A percentile compares a stretch with the other conserved stretches of the same genome.
Evolutionary conservation across 2,329 filamentous ascomycete genomes (phyloP).

Genomic region (Gaeumannomyces tritici): DNA sequence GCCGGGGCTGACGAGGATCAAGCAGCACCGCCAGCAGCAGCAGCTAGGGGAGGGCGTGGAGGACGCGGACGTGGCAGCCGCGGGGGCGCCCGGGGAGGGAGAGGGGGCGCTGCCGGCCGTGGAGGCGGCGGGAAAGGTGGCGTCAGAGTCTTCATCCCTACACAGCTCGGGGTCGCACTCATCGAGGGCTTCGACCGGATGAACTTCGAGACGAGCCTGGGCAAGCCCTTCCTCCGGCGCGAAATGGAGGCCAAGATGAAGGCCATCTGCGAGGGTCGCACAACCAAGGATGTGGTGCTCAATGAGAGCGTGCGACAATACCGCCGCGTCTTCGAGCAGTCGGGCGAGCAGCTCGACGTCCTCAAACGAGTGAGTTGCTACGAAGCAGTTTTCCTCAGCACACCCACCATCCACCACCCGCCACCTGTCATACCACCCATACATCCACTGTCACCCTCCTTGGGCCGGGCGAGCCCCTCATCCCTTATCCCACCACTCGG

Average conservation of each 20-base stretch:
- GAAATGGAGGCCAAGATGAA: constrained; percentile 98
- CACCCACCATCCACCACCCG: not conserved
- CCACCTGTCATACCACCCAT: not conserved
- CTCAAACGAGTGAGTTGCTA: constrained; percentile 46
- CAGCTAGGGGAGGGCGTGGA: constrained; percentile 18
- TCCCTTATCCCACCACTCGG: not conserved
- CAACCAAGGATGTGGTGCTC: constrained; percentile 65
- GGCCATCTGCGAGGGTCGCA: constrained; percentile 83
- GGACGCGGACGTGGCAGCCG: constrained; percentile 23
- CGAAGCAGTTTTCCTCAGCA: not conserved
- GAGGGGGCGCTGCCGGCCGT: constrained; percentile 31
- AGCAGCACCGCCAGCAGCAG: constrained; percentile 10
- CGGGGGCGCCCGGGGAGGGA: constrained; percentile 31
- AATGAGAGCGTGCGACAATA: constrained; percentile 81
- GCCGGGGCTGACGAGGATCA: not conserved
- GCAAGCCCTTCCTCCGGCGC: constrained; percentile 92
- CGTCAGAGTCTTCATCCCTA: constrained; percentile 85
- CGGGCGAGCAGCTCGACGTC: constrained; percentile 62
- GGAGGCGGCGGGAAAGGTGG: constrained; percentile 35
- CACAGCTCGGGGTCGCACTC: constrained; percentile 79
- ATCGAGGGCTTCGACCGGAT: constrained; percentile 94
- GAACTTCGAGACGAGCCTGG: constrained; percentile 83
- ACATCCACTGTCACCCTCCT: not conserved
- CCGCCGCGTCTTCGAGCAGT: constrained; percentile 74
- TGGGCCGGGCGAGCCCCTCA: not conserved